Base-by-base conservation (phyloP, 1,139 yeast species). In the Taphrina wiesneri region DNA sequence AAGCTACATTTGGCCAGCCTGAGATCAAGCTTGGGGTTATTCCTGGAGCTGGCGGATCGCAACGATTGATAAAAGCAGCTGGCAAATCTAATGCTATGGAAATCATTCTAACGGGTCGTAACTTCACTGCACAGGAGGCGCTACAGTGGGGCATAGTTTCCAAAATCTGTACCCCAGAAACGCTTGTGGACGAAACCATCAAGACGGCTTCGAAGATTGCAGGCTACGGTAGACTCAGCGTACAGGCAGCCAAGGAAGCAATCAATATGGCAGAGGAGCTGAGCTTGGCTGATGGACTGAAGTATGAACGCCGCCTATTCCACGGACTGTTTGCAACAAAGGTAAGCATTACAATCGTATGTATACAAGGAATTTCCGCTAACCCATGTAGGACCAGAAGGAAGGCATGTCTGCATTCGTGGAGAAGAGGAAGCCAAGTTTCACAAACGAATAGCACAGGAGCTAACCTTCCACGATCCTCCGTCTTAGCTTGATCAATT, bases 11-110 rank as follows among this genome's bases (percentile, higher is more conserved):
- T 70, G 85, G 85, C 15, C 84, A 82, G 72, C 85, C 85, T 26
- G 85, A 82, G 71, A 80, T 82, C 73, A 80, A 80, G 69, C 75
- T 82, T 15, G 85, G 85, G 4, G 77, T 81, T 45, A 78, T 82
- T 60, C 85, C 85, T 39, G 85, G 85, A 3, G 83, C 82, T 21
- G 85, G 85, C 28, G 85, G 84, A 26, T 79, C 84, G 6, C 85
- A 82, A 73, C 75, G 85, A 43, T 75, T 82, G 57, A 76, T 80
- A 32, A 74, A 78, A 61, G 78, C 81, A 25, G 77, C 82, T 70
- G 85, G 85, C 36, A 81, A 81, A 74, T 74, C 81, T 26, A 75
- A 77, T 49, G 83, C 85, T 28, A 80, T 80, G 79, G 84, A 82
- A 70, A 70, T 76, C 53, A 78, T 81, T 56, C 75, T 82, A 51